These are phyloP conservation scores for Pseudofabraea citricarpa DNA, from an alignment of 2,329 filamentous ascomycete species.

Conservation along the genomic window DNA sequence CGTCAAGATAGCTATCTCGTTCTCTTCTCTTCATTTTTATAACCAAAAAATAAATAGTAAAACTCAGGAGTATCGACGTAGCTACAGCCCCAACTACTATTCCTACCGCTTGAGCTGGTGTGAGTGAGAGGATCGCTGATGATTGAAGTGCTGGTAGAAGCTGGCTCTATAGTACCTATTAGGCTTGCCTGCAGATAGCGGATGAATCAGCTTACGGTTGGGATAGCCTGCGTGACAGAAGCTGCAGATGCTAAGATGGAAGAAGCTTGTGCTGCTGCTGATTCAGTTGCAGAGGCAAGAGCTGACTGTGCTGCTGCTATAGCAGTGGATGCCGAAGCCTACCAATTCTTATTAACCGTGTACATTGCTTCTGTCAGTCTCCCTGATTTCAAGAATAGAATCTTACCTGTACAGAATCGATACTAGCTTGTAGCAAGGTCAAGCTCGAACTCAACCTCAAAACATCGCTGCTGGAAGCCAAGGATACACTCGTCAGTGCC, in stretches of 20 bases:
- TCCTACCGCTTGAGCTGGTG: constrained; percentile 6
- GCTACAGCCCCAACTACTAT: constrained; percentile 8
- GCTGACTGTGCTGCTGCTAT: constrained; percentile 11
- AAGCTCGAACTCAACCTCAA: constrained; percentile 12
- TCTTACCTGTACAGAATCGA: constrained; percentile 9
- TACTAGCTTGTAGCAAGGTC: constrained; percentile 6
- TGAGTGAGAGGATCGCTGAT: constrained; percentile 3
- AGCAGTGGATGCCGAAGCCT: constrained; percentile 12
- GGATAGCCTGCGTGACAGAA: neutral
- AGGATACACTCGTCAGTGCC: constrained; percentile 4
- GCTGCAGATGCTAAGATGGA: constrained; percentile 11
- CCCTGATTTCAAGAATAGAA: neutral
- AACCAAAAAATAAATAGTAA: constrained; percentile 6
- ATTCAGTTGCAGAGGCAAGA: constrained; percentile 11
- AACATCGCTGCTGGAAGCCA: constrained; percentile 14
- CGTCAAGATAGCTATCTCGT: constrained; percentile 10
- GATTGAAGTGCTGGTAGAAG: neutral
- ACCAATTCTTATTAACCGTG: constrained; percentile 1
- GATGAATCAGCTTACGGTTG: neutral
- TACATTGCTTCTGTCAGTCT: neutral
- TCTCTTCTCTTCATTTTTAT: constrained; percentile 8
- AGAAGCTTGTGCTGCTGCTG: constrained; percentile 9
- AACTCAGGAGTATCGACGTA: constrained; percentile 3
- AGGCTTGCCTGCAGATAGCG: neutral
- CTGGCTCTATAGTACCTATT: neutral